These are phyloP conservation scores for Agroathelia rolfsii DNA, from an alignment of 1,284 basidiomycete species.

Conservation along the genomic window DNA sequence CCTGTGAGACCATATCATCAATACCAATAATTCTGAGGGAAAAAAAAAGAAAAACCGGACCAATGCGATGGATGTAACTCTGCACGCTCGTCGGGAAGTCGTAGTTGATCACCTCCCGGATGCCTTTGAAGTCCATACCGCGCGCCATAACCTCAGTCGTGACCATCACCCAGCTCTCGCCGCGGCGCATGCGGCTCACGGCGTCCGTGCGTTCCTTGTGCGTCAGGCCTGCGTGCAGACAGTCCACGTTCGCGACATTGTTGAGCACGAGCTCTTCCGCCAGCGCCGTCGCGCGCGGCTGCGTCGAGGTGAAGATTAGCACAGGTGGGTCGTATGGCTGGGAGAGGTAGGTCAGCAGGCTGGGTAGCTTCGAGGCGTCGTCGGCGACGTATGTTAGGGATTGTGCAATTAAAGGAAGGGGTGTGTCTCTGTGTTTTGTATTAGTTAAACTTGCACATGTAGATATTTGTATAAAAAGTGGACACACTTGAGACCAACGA, in stretches of 20 bases:
- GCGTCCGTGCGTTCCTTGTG: slow-evolving; percentile 83
- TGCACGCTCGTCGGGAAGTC: slow-evolving; percentile 93
- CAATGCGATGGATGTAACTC: slow-evolving; percentile 93
- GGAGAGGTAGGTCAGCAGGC: slow-evolving; percentile 68
- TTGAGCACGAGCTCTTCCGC: slow-evolving; percentile 80
- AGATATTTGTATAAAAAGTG: slow-evolving; percentile 4
- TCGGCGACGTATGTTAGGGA: slow-evolving; percentile 86
- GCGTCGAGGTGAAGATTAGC: slow-evolving; percentile 89
- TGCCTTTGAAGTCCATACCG: slow-evolving; percentile 96
- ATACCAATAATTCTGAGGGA: neutral
- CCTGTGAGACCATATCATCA: slow-evolving; percentile 30
- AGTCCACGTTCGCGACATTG: slow-evolving; percentile 82
- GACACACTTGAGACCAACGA: slow-evolving; percentile 87
- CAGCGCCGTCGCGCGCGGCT: slow-evolving; percentile 84
- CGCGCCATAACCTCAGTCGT: slow-evolving; percentile 93
- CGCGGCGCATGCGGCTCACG: slow-evolving; percentile 76
- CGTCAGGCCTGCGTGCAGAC: slow-evolving; percentile 84
- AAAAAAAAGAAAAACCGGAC: slow-evolving; percentile 27
- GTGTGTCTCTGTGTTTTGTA: slow-evolving; percentile 64
- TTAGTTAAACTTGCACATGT: slow-evolving; percentile 3
- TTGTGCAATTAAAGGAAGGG: slow-evolving; percentile 74
- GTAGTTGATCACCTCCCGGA: slow-evolving; percentile 93
- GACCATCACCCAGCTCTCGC: slow-evolving; percentile 86
- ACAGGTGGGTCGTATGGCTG: slow-evolving; percentile 88
- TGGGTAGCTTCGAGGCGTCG: slow-evolving; percentile 88